Conservation (phyloP, 1,284 basidiomycete species). For the Grifola frondosa region DNA sequence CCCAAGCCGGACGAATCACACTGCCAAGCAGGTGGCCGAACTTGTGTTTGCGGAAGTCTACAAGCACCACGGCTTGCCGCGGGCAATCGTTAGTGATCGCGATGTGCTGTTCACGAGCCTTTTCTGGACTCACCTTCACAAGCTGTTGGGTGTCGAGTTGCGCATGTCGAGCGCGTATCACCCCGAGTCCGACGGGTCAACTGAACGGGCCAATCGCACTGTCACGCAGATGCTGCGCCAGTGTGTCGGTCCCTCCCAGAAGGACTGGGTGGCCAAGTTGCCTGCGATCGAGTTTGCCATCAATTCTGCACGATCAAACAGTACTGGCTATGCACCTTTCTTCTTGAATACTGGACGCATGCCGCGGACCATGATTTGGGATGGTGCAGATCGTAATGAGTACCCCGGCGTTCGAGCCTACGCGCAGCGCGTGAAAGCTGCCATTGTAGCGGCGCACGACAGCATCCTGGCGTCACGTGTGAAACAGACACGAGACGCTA, state of each 20-base stretch:
- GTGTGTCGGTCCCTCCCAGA: conserved; percentile 31
- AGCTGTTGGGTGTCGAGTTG: conserved; percentile 33
- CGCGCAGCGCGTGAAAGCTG: conserved; percentile 1
- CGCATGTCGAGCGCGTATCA: conserved; percentile 43
- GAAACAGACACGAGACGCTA: conserved; percentile 16
- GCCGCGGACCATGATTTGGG: conserved; percentile 11
- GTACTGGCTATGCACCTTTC: conserved; percentile 35
- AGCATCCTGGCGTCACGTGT: conserved; percentile 19
- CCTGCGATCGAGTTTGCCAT: conserved; percentile 31
- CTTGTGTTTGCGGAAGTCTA: conserved; percentile 38
- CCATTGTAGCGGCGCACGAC: conserved; percentile 18
- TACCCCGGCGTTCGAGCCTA: conserved; percentile 18
- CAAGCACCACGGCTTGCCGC: conserved; percentile 40
- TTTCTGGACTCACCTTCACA: conserved; percentile 40
- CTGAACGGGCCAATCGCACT: conserved; percentile 38
- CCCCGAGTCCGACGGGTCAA: conserved; percentile 41
- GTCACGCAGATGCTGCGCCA: conserved; percentile 38
- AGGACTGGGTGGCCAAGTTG: conserved; percentile 36
- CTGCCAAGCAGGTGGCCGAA: conserved; percentile 36
- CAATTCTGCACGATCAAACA: conserved; percentile 21
- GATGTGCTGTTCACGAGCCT: conserved; percentile 41
- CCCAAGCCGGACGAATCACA: conserved; percentile 27
- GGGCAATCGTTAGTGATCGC: conserved; percentile 40
- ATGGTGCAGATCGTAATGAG: background rate
- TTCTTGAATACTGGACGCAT: conserved; percentile 23